Evolutionary conservation across 1,284 basidiomycete species (phyloP), one percentile per base, ranked within the genome.

Genomic region (Veloboletus limbatus): DNA sequence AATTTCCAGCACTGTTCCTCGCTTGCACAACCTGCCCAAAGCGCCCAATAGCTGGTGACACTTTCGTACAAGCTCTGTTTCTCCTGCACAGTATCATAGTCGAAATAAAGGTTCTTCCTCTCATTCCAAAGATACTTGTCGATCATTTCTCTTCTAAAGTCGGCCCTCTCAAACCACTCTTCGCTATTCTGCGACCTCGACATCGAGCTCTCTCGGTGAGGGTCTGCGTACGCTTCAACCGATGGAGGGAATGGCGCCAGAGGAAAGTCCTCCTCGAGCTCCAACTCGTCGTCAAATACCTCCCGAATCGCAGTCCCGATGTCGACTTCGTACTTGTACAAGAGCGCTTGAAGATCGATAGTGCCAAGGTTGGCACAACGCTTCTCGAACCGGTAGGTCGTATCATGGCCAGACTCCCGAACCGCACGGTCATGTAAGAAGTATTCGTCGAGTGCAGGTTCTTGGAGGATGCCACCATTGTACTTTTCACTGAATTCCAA

Each of bases 101-200:
- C 96, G 65, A 92, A 97, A 78, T 95, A 99, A 61, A 98, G 74
- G 55, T 82, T 84, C 76, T 92, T 88, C 65, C 85, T 92, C 66
- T 97, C 94, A 67, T 98, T 97, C 97, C 97, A 93, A 60, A 93
- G 79, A 72, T 97, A 96, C 70, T 88, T 83, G 75, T 98, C 92
- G 63, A 98, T 95, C 63, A 85, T 81, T 47, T 82, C 75, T 70
- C 83, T 82, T 57, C 94, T 80, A 60, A 79, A 85, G 49, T 88
- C 83, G 1, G 93, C 93, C 33, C 94, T 81, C 53, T 82, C 81
- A 65, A 94, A 92, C 94, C 94, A 97, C 66, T 95, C 92, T 28
- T 84, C 81, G 55, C 86, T 88, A 24, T 68, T 81, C 73, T 95
- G 91, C 32, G 71, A 53, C 30, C 77, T 70, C 22, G 75, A 71